A percentile compares a stretch with the other conserved stretches of the same genome.
Conservation (phyloP, 768 basidiomycete species). For the Hortiboletus campestris region DNA sequence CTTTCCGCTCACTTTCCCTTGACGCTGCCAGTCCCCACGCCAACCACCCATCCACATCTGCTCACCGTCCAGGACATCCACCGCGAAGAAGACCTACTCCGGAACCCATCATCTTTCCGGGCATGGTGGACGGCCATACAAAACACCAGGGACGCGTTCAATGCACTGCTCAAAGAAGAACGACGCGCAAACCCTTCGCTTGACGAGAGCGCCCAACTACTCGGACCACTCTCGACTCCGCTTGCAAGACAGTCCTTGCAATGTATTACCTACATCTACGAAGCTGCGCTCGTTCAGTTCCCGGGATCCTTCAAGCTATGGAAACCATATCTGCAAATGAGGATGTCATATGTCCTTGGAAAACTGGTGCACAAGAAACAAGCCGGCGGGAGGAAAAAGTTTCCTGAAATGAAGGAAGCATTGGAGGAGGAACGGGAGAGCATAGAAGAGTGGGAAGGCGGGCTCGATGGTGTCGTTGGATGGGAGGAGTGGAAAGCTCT, state of each 20-base stretch:
- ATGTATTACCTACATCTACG: conserved; percentile 88
- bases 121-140: conserved; percentile 92
- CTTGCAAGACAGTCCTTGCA: conserved; percentile 75
- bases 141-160: conserved; percentile 65
- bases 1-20: conserved; percentile 72
- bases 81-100: conserved; percentile 90
- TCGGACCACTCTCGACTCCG: conserved; percentile 78
- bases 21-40: conserved; percentile 81
- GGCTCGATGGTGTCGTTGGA: conserved; percentile 85
- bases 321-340: conserved; percentile 85
- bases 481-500: conserved; percentile 95
- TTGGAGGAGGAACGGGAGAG: conserved; percentile 82
- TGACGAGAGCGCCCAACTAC: conserved; percentile 52
- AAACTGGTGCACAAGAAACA: conserved; percentile 68
- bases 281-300: conserved; percentile 84
- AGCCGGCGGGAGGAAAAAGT: conserved; percentile 86
- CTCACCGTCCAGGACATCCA: conserved; percentile 73
- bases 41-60: conserved; percentile 72
- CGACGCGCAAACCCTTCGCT: conserved; percentile 42
- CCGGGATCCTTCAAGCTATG: conserved; percentile 92
- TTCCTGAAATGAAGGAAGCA: conserved; percentile 87
- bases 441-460: conserved; percentile 80
- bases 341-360: conserved; percentile 86
- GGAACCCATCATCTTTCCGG: conserved; percentile 88
- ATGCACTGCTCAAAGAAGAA: conserved; percentile 56